These are phyloP conservation scores for Prunus kanzakura DNA, from an alignment of 306 rosid species.

Conservation along the genomic window DNA sequence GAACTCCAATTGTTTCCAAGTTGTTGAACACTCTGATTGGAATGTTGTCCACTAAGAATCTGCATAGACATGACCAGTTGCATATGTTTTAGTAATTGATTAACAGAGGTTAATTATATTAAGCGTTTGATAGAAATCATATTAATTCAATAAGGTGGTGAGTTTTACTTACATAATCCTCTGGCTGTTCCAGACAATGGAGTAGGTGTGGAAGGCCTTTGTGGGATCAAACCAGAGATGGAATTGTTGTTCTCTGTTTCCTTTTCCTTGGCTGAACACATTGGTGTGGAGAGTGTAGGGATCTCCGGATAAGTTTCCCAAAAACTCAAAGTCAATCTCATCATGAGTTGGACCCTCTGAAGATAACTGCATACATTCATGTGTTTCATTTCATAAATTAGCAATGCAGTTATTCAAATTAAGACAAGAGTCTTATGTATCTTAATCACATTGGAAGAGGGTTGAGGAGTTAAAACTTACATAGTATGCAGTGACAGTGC, in stretches of 20 bases:
- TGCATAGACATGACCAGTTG: no score
- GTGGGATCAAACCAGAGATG: constrained; percentile 54
- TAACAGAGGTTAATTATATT: background rate
- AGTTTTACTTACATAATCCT: constrained; percentile 29
- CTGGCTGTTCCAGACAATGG: constrained; percentile 36
- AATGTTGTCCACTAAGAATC: constrained; percentile 40
- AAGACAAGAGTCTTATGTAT: no score
- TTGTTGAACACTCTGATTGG: constrained; percentile 39
- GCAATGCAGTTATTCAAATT: no score
- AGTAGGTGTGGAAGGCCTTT: constrained; percentile 41
- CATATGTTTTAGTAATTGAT: background rate
- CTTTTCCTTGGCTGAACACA: constrained; percentile 36
- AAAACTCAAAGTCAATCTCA: constrained; percentile 51
- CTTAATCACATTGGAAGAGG: no score
- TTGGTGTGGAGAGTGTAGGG: constrained; percentile 48
- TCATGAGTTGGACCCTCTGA: constrained; percentile 53
- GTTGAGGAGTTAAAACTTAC: constrained; percentile 29
- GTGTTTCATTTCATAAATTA: background rate
- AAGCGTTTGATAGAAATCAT: no score
- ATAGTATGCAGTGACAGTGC: constrained; percentile 79
- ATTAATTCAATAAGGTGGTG: no score
- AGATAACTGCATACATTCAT: constrained; percentile 49
- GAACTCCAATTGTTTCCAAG: constrained; percentile 34
- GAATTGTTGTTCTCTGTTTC: constrained; percentile 40
- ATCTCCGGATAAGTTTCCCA: constrained; percentile 37